Evolutionary conservation across 352 stramenopile genomes (phyloP).

Genomic region (Globisporangium nodosum): DNA sequence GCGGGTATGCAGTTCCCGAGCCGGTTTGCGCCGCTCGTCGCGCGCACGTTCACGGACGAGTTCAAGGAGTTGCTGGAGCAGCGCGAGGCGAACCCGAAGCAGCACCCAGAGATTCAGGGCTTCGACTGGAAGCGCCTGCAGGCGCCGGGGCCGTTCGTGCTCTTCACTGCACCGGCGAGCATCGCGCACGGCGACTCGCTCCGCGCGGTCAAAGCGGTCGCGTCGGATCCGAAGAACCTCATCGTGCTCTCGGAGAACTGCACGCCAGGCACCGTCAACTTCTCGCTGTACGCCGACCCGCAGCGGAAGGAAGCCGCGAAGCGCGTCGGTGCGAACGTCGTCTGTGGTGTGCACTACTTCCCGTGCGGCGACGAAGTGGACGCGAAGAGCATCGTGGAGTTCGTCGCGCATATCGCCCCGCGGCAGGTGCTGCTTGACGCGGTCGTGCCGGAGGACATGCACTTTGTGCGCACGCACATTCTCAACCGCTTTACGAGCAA

Average conservation of each 20-base stretch:
- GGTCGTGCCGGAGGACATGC: constrained; percentile 42
- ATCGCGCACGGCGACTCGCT: constrained; percentile 70
- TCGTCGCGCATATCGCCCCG: constrained; percentile 49
- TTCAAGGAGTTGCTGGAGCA: constrained; percentile 27
- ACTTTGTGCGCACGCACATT: constrained; percentile 63
- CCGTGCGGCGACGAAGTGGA: constrained; percentile 82
- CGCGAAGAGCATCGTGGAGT: constrained; percentile 77
- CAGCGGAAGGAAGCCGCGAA: constrained; percentile 69
- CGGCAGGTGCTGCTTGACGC: constrained; percentile 70
- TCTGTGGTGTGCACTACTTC: constrained; percentile 81
- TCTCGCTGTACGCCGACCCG: constrained; percentile 73
- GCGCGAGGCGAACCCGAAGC: constrained; percentile 16
- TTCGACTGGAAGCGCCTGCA: constrained; percentile 75
- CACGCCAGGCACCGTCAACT: constrained; percentile 75
- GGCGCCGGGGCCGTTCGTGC: constrained; percentile 58
- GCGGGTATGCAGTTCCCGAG: constrained; percentile 46
- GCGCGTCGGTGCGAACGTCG: constrained; percentile 53
- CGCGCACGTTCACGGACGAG: constrained; percentile 48
- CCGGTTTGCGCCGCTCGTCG: constrained; percentile 52
- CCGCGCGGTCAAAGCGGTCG: constrained; percentile 52
- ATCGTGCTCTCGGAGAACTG: constrained; percentile 83
- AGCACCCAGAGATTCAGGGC: constrained; percentile 18
- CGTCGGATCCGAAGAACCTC: constrained; percentile 72
- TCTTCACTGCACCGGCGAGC: constrained; percentile 76
- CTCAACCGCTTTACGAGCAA: constrained; percentile 29